These are phyloP conservation scores for Alternaria postmessia DNA, from an alignment of 2,329 filamentous ascomycete species.

Conservation along the genomic window DNA sequence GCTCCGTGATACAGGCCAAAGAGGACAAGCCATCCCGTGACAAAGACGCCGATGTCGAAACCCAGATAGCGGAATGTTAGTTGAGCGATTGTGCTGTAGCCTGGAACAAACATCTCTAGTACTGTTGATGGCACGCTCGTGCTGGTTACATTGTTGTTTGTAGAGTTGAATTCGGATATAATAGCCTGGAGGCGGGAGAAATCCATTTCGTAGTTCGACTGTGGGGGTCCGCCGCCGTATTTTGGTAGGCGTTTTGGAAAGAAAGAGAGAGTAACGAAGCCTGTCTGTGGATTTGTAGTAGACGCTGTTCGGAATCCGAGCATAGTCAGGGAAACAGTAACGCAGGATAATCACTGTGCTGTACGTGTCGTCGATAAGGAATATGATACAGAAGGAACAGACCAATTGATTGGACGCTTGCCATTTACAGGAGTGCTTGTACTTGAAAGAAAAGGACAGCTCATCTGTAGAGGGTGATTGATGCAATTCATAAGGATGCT, in stretches of 20 bases:
- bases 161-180: conserved; percentile 10
- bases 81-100: conserved; percentile 38
- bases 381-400: background rate
- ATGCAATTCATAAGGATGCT: background rate
- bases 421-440: background rate
- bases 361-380: background rate
- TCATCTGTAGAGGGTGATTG: background rate
- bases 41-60: conserved; percentile 59
- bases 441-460: background rate
- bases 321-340: too few species aligned
- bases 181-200: conserved; percentile 30
- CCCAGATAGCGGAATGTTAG: conserved; percentile 54
- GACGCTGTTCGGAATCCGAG: background rate
- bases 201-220: conserved; percentile 25
- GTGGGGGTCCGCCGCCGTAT: background rate
- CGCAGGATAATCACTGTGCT: too few species aligned
- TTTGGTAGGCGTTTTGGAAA: background rate
- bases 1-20: conserved; percentile 51
- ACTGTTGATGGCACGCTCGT: conserved; percentile 48
- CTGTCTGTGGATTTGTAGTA: background rate
- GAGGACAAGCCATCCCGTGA: conserved; percentile 53
- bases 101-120: conserved; percentile 59
- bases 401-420: background rate
- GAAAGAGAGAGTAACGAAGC: background rate
- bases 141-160: background rate